These are phyloP conservation scores for Pseudovirgaria hyperparasitica DNA, from an alignment of 2,329 filamentous ascomycete species.

Conservation along the genomic window DNA sequence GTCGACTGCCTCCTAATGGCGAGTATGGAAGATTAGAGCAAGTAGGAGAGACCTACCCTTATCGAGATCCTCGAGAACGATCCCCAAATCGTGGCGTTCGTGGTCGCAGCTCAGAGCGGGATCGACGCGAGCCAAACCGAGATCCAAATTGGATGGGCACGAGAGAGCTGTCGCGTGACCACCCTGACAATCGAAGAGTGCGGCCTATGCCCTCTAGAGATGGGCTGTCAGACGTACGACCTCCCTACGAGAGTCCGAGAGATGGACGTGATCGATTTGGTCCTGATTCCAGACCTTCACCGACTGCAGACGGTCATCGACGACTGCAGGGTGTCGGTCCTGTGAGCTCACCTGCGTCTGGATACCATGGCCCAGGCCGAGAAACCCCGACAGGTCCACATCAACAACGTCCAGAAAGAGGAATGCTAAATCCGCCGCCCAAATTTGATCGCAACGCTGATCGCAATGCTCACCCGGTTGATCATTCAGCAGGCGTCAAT, in stretches of 20 bases:
- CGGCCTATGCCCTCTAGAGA: too few relatives aligned
- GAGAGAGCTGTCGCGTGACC: conserved; percentile 20
- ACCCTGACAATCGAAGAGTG: conserved; percentile 21
- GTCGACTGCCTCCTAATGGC: conserved; percentile 17
- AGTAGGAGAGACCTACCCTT: conserved; percentile 20
- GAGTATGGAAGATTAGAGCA: conserved; percentile 34
- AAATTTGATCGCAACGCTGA: conserved; percentile 6
- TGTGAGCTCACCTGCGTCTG: conserved; percentile 15
- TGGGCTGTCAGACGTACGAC: too few relatives aligned
- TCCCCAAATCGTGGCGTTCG: conserved; percentile 27
- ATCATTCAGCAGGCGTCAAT: too few relatives aligned
- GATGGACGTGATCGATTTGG: conserved; percentile 15
- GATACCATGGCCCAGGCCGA: conserved; percentile 14
- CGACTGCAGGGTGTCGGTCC: conserved; percentile 14
- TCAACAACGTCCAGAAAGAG: conserved; percentile 9
- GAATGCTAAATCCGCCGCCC: conserved; percentile 3
- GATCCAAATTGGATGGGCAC: conserved; percentile 14
- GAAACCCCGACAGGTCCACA: conserved; percentile 10
- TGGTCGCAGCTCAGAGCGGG: conserved; percentile 24
- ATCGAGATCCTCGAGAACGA: conserved; percentile 21
- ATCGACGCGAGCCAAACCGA: conserved; percentile 15
- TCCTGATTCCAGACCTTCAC: conserved; percentile 14
- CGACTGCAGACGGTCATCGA: conserved; percentile 8
- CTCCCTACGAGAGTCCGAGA: too few relatives aligned
- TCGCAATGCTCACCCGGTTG: conserved; percentile 11